These are phyloP conservation scores for Plasmodium gonderi DNA, from an alignment of 169 alveolate genomes.

Conservation along the genomic window DNA sequence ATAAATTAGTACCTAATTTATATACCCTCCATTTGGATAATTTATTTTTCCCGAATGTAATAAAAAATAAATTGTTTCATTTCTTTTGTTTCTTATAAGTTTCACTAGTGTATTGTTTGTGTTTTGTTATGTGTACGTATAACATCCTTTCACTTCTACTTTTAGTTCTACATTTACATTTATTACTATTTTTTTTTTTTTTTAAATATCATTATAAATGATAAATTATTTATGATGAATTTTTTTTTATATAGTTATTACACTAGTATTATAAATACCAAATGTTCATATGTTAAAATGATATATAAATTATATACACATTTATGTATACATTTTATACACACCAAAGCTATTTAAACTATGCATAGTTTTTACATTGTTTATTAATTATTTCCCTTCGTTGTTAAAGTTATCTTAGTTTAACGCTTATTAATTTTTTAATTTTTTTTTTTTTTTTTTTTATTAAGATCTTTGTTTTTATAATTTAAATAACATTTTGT, in stretches of 20 bases:
- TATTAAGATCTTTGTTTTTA: constrained; percentile 7
- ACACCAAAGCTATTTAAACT: not conserved
- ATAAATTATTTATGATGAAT: not conserved
- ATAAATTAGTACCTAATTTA: not conserved
- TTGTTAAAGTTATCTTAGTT: constrained; percentile 9
- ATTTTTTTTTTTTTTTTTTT: constrained; percentile 11
- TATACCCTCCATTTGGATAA: not conserved
- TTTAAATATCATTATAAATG: not conserved
- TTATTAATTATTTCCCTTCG: constrained; percentile 29
- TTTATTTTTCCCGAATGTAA: not conserved
- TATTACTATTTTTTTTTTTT: not conserved
- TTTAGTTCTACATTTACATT: no score
- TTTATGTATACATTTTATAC: not conserved
- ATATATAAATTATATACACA: not conserved
- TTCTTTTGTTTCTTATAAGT: not conserved
- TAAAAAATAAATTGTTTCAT: not conserved
- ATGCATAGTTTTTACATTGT: constrained; percentile 19
- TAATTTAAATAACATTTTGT: constrained; percentile 26
- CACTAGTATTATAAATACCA: not conserved
- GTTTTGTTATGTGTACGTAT: not conserved
- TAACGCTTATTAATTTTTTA: constrained; percentile 11
- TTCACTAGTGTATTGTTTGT: not conserved
- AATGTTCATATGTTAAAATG: not conserved
- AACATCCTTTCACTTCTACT: not conserved
- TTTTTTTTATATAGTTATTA: not conserved